Evolutionary conservation across 257 asterid species (phyloP).

Genomic region (Petrea volubilis): DNA sequence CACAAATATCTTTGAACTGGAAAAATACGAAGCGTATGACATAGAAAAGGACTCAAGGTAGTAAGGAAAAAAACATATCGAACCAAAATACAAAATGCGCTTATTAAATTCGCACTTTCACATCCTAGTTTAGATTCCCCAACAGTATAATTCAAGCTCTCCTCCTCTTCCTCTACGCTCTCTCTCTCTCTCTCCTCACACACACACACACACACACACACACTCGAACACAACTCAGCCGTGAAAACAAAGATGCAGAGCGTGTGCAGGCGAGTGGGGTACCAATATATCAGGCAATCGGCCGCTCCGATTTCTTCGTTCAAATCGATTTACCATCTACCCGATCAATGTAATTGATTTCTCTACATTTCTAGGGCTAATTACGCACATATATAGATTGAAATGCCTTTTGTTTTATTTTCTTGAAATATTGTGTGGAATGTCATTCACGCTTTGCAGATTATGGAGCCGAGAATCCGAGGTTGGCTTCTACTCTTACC

Average conservation of each 20-base stretch:
- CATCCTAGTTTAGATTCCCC: background rate
- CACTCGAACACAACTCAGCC: slow-evolving; percentile 13
- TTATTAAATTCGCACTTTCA: background rate
- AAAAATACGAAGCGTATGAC: too few species aligned
- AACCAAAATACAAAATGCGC: too few species aligned
- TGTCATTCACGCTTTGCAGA: slow-evolving; percentile 34
- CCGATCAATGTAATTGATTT: slow-evolving; percentile 44
- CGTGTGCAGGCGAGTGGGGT: slow-evolving; percentile 45
- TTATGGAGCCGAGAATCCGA: slow-evolving; percentile 48
- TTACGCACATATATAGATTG: background rate
- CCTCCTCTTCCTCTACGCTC: too few species aligned
- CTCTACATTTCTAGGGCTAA: background rate
- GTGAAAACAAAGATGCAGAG: slow-evolving; percentile 50
- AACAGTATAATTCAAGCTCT: background rate
- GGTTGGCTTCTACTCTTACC: slow-evolving; percentile 57
- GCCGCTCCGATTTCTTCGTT: slow-evolving; percentile 38
- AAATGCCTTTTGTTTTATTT: background rate
- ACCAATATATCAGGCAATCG: slow-evolving; percentile 35
- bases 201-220: background rate
- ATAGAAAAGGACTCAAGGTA: background rate
- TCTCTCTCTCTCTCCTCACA: too few species aligned
- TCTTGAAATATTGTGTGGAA: background rate
- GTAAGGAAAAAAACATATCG: too few species aligned
- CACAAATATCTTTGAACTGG: too few species aligned
- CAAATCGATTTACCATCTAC: slow-evolving; percentile 32